Conservation (phyloP, 129 eudicot species). For the Pittosporum tobira region DNA sequence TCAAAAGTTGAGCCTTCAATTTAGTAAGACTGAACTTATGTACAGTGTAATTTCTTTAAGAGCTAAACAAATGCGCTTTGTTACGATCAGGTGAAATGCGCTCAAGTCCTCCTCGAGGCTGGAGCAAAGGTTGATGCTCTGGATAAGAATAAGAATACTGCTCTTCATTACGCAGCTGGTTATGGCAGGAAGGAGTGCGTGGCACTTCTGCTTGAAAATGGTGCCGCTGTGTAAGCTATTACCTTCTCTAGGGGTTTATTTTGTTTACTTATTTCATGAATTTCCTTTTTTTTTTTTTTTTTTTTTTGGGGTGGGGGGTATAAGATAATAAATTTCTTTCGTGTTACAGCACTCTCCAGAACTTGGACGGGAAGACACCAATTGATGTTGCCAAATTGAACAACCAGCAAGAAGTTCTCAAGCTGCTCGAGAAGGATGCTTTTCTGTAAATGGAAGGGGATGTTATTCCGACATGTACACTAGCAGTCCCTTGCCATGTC, state of each 20-base stretch:
- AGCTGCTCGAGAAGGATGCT: constrained; percentile 85
- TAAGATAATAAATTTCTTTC: no score
- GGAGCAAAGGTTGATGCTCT: constrained; percentile 92
- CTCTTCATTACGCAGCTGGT: constrained; percentile 97
- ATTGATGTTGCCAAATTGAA: constrained; percentile 88
- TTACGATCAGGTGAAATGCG: constrained; percentile 61
- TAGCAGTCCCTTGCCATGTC: background rate
- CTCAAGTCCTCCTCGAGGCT: constrained; percentile 76
- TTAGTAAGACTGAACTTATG: no score
- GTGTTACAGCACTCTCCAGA: constrained; percentile 71
- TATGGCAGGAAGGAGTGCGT: constrained; percentile 94
- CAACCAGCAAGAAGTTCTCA: constrained; percentile 61
- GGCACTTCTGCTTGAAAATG: constrained; percentile 72
- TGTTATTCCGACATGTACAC: background rate
- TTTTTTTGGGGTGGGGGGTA: no score
- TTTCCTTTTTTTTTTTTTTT: no score
- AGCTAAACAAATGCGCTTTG: background rate
- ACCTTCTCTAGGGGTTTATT: background rate
- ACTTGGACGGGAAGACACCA: constrained; percentile 90
- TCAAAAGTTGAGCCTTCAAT: no score
- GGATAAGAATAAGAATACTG: constrained; percentile 92
- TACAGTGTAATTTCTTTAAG: background rate
- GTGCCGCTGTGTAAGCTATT: constrained; percentile 83
- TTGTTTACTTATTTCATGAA: background rate
- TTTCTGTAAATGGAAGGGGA: constrained; percentile 39